Evolutionary conservation across 176 grass and related monocot species (phyloP), one percentile per base, ranked within the genome.

Genomic region (Cocos nucifera): DNA sequence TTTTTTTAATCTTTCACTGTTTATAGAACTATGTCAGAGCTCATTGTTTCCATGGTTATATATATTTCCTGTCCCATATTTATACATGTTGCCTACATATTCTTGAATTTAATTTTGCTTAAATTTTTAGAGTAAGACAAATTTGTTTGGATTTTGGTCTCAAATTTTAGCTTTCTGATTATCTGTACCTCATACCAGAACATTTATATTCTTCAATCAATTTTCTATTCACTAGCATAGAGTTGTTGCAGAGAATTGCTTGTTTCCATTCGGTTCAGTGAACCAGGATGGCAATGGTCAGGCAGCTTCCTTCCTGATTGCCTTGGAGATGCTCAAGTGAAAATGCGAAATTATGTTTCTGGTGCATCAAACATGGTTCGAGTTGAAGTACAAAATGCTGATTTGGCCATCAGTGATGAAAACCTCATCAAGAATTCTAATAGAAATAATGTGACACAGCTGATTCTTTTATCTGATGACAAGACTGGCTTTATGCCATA

Each of bases 401-500:
- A 90, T 85, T 64, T 96, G 57, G 67, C 73, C 44, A 53, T 80
- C 54, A 54, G 62, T 58, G 75, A 39, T 73, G 73, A 84, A 53
- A 79, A 82, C 69, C n/a, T 67, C 59, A 66, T 75, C 27, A 77
- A 80, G 57, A 82, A 73, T 73, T 76, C 82, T 21, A 88, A 84
- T 85, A 65, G 82, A 65, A 87, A 75, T 70, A 82, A 83, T 52
- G 75, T 81, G 63, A 90, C 87, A 22, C 75, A 87, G 75, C 58
- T 96, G 69, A 96, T 96, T 76, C 83, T 96, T 51, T 79, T 96
- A 48, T 96, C 92, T 73, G 86, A 96, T 87, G 91, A 96, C 27
- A 90, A 85, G 69, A 96, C 91, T 71, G 80, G 83, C 54, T 96
- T 96, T 71, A 89, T 90, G 75, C 86, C 91, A 74, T 90, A 96